A percentile compares a stretch with the other conserved stretches of the same genome.
These are phyloP conservation scores for Diplodia corticola DNA, from an alignment of 2,329 filamentous ascomycete genomes.

Conservation along the genomic window DNA sequence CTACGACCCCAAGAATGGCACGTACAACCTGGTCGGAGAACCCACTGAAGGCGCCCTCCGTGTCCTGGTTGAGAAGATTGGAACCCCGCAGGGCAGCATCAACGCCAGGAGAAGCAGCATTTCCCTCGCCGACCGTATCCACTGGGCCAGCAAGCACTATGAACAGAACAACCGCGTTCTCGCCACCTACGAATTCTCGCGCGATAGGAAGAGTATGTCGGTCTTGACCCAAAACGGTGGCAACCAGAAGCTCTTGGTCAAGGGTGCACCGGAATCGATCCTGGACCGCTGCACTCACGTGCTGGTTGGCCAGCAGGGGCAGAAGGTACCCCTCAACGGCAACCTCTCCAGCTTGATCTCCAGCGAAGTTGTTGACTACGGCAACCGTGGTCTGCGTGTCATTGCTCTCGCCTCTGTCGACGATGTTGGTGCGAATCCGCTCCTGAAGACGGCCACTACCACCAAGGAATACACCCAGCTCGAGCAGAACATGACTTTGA, in stretches of 20 bases:
- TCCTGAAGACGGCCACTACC: slow-evolving; percentile 74
- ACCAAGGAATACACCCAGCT: slow-evolving; percentile 81
- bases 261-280: slow-evolving; percentile 93
- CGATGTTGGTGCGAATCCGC: slow-evolving; percentile 67
- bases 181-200: slow-evolving; percentile 93
- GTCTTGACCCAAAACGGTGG: slow-evolving; percentile 75
- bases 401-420: slow-evolving; percentile 89
- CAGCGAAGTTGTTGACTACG: slow-evolving; percentile 83
- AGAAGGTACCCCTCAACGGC: slow-evolving; percentile 69
- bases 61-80: slow-evolving; percentile 90
- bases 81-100: slow-evolving; percentile 67
- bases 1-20: slow-evolving; percentile 73
- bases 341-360: slow-evolving; percentile 70
- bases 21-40: slow-evolving; percentile 84
- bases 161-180: slow-evolving; percentile 73
- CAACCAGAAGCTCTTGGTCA: slow-evolving; percentile 82
- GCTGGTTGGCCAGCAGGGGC: slow-evolving; percentile 75
- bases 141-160: slow-evolving; percentile 82
- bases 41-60: slow-evolving; percentile 92
- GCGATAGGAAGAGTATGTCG: slow-evolving; percentile 99
- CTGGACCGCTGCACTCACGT: slow-evolving; percentile 87
- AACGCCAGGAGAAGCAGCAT: slow-evolving; percentile 55
- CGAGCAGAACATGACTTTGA: slow-evolving; percentile 90
- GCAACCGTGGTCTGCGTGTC: slow-evolving; percentile 87
- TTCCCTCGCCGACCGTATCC: slow-evolving; percentile 62